Evolutionary conservation across 306 rosid genomes (phyloP).

Genomic region (Pueraria montana): DNA sequence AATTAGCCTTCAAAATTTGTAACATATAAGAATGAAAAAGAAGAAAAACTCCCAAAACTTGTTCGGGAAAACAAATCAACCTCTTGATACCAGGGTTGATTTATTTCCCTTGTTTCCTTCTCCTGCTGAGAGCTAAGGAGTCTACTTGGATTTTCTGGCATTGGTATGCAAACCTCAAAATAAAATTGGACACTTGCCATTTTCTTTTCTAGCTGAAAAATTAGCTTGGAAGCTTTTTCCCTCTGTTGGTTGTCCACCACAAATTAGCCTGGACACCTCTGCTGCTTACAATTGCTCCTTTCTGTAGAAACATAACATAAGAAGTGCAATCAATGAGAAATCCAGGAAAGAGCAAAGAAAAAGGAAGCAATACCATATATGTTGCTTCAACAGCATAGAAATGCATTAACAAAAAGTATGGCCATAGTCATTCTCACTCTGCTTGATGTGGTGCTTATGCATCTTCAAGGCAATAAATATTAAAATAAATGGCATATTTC

Average conservation of each 20-base stretch:
- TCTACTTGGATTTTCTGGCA: background rate
- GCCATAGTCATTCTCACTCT: background rate
- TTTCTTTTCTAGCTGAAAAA: background rate
- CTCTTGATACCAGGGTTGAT: background rate
- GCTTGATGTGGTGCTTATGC: slow-evolving; percentile 1
- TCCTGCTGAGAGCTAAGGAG: background rate
- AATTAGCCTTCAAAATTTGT: background rate
- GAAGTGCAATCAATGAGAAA: background rate
- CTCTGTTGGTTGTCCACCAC: background rate
- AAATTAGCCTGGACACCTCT: background rate
- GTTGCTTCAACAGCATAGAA: background rate
- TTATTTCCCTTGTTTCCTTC: background rate
- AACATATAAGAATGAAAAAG: background rate
- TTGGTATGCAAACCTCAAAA: background rate
- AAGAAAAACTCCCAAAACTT: background rate
- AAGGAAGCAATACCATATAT: background rate
- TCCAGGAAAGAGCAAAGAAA: background rate
- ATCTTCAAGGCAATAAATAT: slow-evolving; percentile 3
- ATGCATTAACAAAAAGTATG: background rate
- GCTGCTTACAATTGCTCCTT: background rate
- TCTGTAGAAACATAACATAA: slow-evolving; percentile 7
- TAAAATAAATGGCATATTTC: background rate
- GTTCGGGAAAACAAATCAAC: background rate
- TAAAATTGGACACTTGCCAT: background rate
- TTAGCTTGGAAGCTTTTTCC: background rate